Percentiles rank a stretch among this genome's conserved stretches.
These are phyloP conservation scores for Litsea cubeba DNA, from an alignment of 164 flowering plant genomes.

Conservation along the genomic window DNA sequence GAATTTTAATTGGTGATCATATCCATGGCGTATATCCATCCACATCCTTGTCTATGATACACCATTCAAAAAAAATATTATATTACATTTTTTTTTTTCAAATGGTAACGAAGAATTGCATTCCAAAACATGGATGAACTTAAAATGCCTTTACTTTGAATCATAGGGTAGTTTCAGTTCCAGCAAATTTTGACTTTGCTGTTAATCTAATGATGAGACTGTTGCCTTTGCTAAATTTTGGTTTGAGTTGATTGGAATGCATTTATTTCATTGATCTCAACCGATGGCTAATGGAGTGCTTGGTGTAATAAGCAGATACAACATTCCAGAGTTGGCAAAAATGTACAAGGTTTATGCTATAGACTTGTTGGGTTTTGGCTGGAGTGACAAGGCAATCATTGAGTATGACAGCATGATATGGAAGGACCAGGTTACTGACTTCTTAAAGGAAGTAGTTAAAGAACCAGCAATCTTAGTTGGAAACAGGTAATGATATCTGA, in stretches of 20 bases:
- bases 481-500: constrained; percentile 57
- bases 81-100: too few species aligned
- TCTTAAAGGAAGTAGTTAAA: constrained; percentile 80
- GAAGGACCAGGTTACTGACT: constrained; percentile 92
- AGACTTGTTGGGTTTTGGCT: constrained; percentile 94
- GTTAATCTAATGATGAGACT: background rate
- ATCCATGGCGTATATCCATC: too few species aligned
- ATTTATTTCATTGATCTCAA: too few species aligned
- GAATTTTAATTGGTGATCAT: too few species aligned
- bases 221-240: background rate
- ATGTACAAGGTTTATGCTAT: constrained; percentile 85
- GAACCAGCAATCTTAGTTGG: constrained; percentile 89
- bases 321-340: constrained; percentile 88
- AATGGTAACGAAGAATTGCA: too few species aligned
- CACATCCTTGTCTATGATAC: too few species aligned
- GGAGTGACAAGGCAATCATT: constrained; percentile 93
- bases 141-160: background rate
- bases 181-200: background rate
- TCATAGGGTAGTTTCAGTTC: background rate
- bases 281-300: background rate
- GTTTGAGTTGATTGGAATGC: too few species aligned
- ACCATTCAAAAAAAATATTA: too few species aligned
- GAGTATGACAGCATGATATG: constrained; percentile 91
- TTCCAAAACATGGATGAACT: too few species aligned
- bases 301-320: constrained; percentile 50